Conservation (phyloP, 305 asterid species). For the Plantago coronopus region DNA sequence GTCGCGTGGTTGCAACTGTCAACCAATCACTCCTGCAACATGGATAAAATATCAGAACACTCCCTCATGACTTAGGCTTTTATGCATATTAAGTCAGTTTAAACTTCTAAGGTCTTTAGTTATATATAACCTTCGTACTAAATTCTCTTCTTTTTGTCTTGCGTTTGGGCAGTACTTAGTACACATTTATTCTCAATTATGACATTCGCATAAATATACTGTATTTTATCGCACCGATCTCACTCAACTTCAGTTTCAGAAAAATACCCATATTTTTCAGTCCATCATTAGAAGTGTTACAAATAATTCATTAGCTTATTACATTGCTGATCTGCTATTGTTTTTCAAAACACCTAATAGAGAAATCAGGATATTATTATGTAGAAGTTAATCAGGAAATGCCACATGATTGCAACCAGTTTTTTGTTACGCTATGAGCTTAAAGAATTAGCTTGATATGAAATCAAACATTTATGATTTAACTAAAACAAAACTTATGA, state of each 20-base stretch:
- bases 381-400: neutral
- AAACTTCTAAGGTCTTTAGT: neutral
- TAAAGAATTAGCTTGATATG: constrained; percentile 6
- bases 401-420: constrained; percentile 6
- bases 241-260: neutral
- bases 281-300: neutral
- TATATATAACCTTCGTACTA: constrained; percentile 1
- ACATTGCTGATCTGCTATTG: too few relatives aligned
- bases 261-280: neutral
- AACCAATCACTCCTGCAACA: constrained; percentile 71
- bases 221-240: constrained; percentile 13
- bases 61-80: too few relatives aligned
- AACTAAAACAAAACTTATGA: constrained; percentile 9
- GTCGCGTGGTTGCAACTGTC: constrained; percentile 95
- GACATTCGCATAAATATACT: constrained; percentile 20
- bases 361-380: too few relatives aligned
- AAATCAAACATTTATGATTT: neutral
- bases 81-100: neutral
- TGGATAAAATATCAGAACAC: constrained; percentile 14
- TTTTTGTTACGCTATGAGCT: constrained; percentile 9
- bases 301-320: too few relatives aligned
- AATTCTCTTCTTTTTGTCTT: neutral
- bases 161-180: constrained; percentile 5
- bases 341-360: too few relatives aligned
- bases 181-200: constrained; percentile 13